A percentile compares a stretch with the other conserved stretches of the same genome.
These are phyloP conservation scores for Diophrys sp. DNA, from an alignment of 73 alveolate genomes.

Conservation along the genomic window DNA sequence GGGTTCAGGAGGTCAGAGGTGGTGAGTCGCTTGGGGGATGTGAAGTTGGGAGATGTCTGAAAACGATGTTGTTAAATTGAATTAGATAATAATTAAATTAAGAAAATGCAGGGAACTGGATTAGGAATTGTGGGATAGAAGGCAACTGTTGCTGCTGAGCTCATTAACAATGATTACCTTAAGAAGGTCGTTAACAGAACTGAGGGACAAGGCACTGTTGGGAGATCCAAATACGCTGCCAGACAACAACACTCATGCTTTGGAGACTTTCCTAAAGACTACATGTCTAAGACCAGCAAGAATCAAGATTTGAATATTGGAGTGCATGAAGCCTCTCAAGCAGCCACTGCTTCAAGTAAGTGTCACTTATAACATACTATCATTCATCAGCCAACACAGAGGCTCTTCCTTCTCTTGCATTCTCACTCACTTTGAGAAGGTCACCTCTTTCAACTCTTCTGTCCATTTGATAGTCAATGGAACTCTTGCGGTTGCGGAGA, in stretches of 20 bases:
- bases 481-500: too few relatives aligned
- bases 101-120: constrained; percentile 8
- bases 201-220: neutral
- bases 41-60: too few relatives aligned
- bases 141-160: constrained; percentile 12
- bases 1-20: too few relatives aligned
- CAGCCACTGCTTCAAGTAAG: constrained; percentile 12
- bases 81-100: too few relatives aligned
- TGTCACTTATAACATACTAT: too few relatives aligned
- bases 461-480: too few relatives aligned
- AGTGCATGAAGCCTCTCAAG: constrained; percentile 5
- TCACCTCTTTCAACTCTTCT: too few relatives aligned
- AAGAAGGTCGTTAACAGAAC: neutral
- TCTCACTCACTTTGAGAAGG: too few relatives aligned
- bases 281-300: neutral
- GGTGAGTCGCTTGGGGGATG: too few relatives aligned
- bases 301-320: neutral
- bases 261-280: constrained; percentile 7
- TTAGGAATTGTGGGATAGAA: constrained; percentile 1
- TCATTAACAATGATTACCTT: constrained; percentile 7
- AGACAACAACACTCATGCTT: neutral
- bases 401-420: too few relatives aligned
- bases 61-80: too few relatives aligned
- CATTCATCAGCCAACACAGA: too few relatives aligned
- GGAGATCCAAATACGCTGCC: neutral